phyloP scores from a whole-genome alignment of 495 filamentous ascomycete species.

The Daldinia caldariorum region DNA sequence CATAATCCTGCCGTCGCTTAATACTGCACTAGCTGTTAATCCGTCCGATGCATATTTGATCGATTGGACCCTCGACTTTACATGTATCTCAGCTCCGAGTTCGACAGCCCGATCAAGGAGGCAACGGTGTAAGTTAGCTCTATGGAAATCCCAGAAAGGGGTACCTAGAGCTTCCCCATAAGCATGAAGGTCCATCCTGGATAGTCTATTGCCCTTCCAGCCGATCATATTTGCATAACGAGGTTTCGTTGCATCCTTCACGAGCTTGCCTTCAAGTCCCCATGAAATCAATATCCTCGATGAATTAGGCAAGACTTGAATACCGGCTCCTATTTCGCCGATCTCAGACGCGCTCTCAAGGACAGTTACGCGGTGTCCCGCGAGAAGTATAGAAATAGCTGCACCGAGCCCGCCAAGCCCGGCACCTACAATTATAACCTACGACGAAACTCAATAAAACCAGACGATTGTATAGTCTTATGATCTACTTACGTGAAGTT shows the following conservation, averaged over 20 bases:
- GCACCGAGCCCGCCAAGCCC: constrained; percentile 74
- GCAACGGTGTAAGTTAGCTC: constrained; percentile 65
- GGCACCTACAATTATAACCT: constrained; percentile 70
- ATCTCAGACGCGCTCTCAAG: constrained; percentile 71
- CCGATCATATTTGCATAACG: constrained; percentile 54
- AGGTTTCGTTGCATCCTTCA: constrained; percentile 50
- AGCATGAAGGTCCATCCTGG: constrained; percentile 54
- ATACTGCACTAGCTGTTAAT: constrained; percentile 38
- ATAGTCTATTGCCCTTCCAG: constrained; percentile 54
- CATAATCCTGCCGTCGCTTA: constrained; percentile 49
- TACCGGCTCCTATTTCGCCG: constrained; percentile 69
- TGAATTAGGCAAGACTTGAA: constrained; percentile 68
- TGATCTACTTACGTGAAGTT: constrained; percentile 35
- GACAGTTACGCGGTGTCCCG: constrained; percentile 69
- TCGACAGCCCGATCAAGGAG: constrained; percentile 62
- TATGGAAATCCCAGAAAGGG: constrained; percentile 68
- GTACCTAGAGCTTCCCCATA: constrained; percentile 57
- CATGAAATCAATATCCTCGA: constrained; percentile 59
- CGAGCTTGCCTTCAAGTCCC: constrained; percentile 50
- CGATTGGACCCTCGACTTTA: constrained; percentile 55
- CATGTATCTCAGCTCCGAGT: constrained; percentile 62
- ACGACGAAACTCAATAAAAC: constrained; percentile 20
- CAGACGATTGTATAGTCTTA: background rate
- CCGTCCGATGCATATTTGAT: constrained; percentile 52
- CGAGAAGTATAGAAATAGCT: constrained; percentile 67